A percentile compares a stretch with the other conserved stretches of the same genome.
phyloP scores from a whole-genome alignment of 1,284 basidiomycete species.

The Ceratobasidium sp. region DNA sequence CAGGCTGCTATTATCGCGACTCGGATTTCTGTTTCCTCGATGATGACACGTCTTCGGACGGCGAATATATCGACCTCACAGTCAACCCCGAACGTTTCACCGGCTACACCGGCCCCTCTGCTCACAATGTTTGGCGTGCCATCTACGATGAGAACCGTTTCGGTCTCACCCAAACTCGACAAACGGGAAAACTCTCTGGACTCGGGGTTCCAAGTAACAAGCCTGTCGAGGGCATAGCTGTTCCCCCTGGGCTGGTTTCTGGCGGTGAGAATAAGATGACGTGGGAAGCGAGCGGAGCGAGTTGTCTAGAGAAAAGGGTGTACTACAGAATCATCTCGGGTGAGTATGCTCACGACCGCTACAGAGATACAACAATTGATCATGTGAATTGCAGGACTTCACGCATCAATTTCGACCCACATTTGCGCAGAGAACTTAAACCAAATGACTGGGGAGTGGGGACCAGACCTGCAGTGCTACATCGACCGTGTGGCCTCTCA shows the following conservation, averaged over 20 bases:
- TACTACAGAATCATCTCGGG: slow-evolving; percentile 98
- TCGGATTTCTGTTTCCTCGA: slow-evolving; percentile 96
- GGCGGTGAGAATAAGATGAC: slow-evolving; percentile 54
- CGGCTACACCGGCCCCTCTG: slow-evolving; percentile 90
- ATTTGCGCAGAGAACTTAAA: slow-evolving; percentile 94
- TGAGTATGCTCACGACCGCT: slow-evolving; percentile 56
- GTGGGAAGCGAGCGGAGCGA: slow-evolving; percentile 55
- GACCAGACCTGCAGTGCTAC: slow-evolving; percentile 93
- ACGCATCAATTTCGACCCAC: slow-evolving; percentile 97
- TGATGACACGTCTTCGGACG: slow-evolving; percentile 71
- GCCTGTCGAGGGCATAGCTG: slow-evolving; percentile 17
- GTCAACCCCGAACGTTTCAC: slow-evolving; percentile 97
- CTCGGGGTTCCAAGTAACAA: slow-evolving; percentile 59
- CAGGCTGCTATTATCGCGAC: slow-evolving; percentile 90
- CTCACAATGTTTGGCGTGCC: slow-evolving; percentile 90
- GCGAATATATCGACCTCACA: slow-evolving; percentile 93
- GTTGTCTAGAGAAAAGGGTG: slow-evolving; percentile 92
- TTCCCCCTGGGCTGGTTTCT: slow-evolving; percentile 50
- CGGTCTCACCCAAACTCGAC: slow-evolving; percentile 65
- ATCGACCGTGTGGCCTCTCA: slow-evolving; percentile 90
- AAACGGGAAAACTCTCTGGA: slow-evolving; percentile 64
- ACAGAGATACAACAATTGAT: not conserved
- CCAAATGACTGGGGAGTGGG: slow-evolving; percentile 93
- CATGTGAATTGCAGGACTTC: slow-evolving; percentile 74
- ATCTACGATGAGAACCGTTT: slow-evolving; percentile 99